Evolutionary conservation across 352 stramenopile genomes (phyloP), one percentile per base, ranked within the genome.

Genomic region (Nothophytophthora sp.): DNA sequence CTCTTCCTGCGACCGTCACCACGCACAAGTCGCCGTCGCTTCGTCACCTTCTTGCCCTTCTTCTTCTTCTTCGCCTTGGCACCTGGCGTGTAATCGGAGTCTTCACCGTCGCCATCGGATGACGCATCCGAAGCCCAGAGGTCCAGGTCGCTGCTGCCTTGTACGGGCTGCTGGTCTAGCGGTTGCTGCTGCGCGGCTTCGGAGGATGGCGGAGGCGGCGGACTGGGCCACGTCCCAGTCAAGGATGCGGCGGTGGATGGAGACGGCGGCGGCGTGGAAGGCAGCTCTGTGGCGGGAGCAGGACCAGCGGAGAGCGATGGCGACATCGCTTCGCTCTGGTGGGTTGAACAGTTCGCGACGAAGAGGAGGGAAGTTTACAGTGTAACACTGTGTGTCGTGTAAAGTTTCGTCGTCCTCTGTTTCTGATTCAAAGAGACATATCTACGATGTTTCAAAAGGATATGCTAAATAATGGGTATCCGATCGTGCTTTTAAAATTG

Each of bases 31-130:
- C 53, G 50, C 19, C 59, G 50, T 50, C 58, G 34, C 24, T 73
- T 73, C 25, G 37, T 1, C 3, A 37, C 54, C 28, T 55, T 51
- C 10, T 44, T 36, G 0, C n/a, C n/a, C n/a, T n/a, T n/a, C n/a
- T 55, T 58, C 15, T 23, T 53, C 15, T 43, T 46, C 13, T 11
- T 44, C 13, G 1, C 23, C 12, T 25, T 45, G 28, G 33, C 46
- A 22, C 24, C 40, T 12, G 67, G 67, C 2, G 50, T 50, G 47
- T 70, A 76, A 36, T 76, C 67, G n/a, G 67, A 76, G 56, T 76
- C 67, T n/a, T n/a, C n/a, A n/a, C n/a, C n/a, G 28, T 39, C 41
- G 32, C 53, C 56, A 18, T n/a, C 52, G 29, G 16, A 40, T 6
- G 62, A 61, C n/a, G 65, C n/a, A n/a, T n/a, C n/a, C n/a, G n/a